A percentile compares a stretch with the other conserved stretches of the same genome.
These are phyloP conservation scores for Colletotrichum sp. DNA, from an alignment of 2,329 filamentous ascomycete genomes.

Conservation along the genomic window DNA sequence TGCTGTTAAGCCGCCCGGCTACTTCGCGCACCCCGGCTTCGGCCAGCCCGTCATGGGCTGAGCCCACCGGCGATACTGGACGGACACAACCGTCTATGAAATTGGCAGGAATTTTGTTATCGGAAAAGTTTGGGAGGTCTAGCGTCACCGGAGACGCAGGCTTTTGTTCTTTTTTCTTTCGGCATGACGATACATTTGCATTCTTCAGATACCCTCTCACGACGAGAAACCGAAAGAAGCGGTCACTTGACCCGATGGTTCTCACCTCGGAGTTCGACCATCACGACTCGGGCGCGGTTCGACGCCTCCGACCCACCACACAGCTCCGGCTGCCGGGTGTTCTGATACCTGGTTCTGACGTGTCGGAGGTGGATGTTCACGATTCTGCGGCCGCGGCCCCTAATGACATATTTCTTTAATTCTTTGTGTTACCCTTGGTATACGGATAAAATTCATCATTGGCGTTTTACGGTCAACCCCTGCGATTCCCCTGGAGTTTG, in stretches of 20 bases:
- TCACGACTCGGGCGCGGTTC: constrained; percentile 18
- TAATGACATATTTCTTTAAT: constrained; percentile 27
- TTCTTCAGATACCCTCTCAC: constrained; percentile 26
- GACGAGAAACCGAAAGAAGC: constrained; percentile 24
- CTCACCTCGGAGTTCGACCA: constrained; percentile 9
- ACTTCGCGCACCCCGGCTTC: constrained; percentile 55
- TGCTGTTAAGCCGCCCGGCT: constrained; percentile 48
- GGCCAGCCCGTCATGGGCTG: constrained; percentile 62
- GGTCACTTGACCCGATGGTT: constrained; percentile 19
- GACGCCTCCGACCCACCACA: not conserved
- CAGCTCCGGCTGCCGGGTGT: not conserved
- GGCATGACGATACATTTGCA: constrained; percentile 26
- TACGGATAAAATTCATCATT: constrained; percentile 25
- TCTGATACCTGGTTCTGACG: not conserved
- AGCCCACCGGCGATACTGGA: constrained; percentile 15
- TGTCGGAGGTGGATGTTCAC: not conserved
- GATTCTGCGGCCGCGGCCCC: not conserved
- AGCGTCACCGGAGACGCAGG: constrained; percentile 18
- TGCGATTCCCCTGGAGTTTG: constrained; percentile 18
- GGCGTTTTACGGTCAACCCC: constrained; percentile 18
- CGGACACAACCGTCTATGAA: not conserved
- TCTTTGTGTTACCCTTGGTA: constrained; percentile 21
- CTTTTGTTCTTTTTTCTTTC: constrained; percentile 17
- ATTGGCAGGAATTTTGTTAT: constrained; percentile 18
- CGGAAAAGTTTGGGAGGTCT: constrained; percentile 21